Evolutionary conservation across 2,329 filamentous ascomycete genomes (phyloP).

Genomic region (Epichloe amarillans): DNA sequence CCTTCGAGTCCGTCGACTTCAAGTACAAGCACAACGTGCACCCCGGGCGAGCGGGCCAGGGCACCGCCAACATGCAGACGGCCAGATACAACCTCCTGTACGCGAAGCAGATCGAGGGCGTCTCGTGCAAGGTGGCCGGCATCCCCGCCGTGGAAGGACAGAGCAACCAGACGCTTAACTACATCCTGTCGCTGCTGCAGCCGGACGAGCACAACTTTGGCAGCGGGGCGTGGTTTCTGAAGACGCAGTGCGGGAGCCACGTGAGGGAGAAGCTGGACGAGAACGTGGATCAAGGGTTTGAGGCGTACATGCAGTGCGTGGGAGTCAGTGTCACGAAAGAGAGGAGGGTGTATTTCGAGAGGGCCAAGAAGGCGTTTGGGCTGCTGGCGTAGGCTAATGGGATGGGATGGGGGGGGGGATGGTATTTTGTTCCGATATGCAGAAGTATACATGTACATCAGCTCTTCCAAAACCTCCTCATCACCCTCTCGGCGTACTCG

Average conservation of each 20-base stretch:
- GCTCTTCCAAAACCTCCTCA: conserved; percentile 30
- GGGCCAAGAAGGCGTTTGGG: conserved; percentile 35
- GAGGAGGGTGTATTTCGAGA: conserved; percentile 27
- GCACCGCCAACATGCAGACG: conserved; percentile 48
- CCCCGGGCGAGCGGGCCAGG: conserved; percentile 50
- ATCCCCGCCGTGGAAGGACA: conserved; percentile 15
- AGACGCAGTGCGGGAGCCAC: conserved; percentile 25
- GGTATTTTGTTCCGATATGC: too few relatives aligned
- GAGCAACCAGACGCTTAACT: conserved; percentile 20
- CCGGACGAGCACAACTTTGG: conserved; percentile 41
- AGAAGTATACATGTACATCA: accelerated
- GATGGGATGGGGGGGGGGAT: neutral
- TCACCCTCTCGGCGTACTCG: conserved; percentile 38
- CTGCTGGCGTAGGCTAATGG: conserved; percentile 20
- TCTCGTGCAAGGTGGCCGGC: conserved; percentile 21
- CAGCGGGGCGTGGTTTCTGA: conserved; percentile 37
- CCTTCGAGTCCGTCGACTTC: conserved; percentile 58
- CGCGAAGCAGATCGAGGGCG: conserved; percentile 27
- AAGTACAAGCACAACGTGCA: conserved; percentile 55
- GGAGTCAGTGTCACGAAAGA: conserved; percentile 19
- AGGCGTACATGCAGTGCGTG: conserved; percentile 35
- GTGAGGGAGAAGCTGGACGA: conserved; percentile 21
- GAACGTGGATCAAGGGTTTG: conserved; percentile 28
- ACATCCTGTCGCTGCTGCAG: conserved; percentile 30
- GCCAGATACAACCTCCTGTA: conserved; percentile 31